These are phyloP conservation scores for Fraxinus anomala DNA, from an alignment of 257 asterid species.

Conservation along the genomic window DNA sequence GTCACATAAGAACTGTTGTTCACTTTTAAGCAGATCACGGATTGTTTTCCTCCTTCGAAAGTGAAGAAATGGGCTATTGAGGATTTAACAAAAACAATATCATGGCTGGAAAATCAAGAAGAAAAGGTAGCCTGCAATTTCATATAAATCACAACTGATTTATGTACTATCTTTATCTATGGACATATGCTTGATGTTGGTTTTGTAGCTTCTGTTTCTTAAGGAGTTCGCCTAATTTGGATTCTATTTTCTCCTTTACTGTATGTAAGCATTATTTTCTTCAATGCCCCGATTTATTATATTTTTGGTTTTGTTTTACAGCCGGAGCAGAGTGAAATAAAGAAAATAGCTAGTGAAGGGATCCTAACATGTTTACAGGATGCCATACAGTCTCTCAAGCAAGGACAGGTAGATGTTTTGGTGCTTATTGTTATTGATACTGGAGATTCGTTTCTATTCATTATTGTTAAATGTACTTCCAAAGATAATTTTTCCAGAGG, in stretches of 20 bases:
- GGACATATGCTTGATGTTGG: slow-evolving; percentile 13
- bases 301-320: slow-evolving; percentile 33
- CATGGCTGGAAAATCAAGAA: slow-evolving; percentile 89
- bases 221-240: neutral
- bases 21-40: slow-evolving; percentile 40
- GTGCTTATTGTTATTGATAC: neutral
- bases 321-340: slow-evolving; percentile 80
- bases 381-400: slow-evolving; percentile 70
- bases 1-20: slow-evolving; percentile 27
- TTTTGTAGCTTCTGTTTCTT: slow-evolving; percentile 1
- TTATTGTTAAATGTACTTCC: neutral
- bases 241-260: neutral
- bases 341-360: slow-evolving; percentile 88
- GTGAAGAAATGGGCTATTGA: slow-evolving; percentile 85
- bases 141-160: slow-evolving; percentile 11
- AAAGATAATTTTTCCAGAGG: neutral
- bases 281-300: slow-evolving; percentile 7
- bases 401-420: slow-evolving; percentile 55
- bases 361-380: slow-evolving; percentile 87
- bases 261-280: neutral
- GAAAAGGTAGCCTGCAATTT: slow-evolving; percentile 61
- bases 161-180: slow-evolving; percentile 15
- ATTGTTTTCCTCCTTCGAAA: slow-evolving; percentile 56
- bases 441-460: neutral
- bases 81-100: slow-evolving; percentile 68